Evolutionary conservation across 495 filamentous ascomycete genomes (phyloP), one percentile per base, ranked within the genome.

Genomic region (Annulohypoxylon nitens): DNA sequence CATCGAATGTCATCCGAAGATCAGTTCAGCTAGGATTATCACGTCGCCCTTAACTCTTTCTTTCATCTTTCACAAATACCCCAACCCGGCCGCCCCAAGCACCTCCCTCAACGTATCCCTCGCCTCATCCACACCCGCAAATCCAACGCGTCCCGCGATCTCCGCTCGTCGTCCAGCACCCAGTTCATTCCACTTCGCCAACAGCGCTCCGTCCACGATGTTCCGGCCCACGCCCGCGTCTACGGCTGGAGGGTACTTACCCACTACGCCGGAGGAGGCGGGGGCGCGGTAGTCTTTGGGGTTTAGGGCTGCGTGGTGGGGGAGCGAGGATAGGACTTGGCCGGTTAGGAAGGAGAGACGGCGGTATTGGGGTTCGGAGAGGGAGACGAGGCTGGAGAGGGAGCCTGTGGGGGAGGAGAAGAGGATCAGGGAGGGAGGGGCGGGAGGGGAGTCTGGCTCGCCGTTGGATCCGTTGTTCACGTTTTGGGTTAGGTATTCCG

Each of bases 351-450:
- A 91, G 9, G 88, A 90, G 16, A 99, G 86, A 0, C 94, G 90
- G 18, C 95, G 92, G 81, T 97, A 97, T 14, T 89, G 83, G 16
- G 92, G 83, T 81, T 98, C 94, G 0, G 91, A 81, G 10, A 98
- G 85, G 3, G 94, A 88, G 0, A 92, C 91, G 11, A 99, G 84
- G 41, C 96, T 86, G 16, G 92, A 88, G 37, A 98, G 80, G 34
- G 89, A 84, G 70, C 96, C 96, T 3, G 92, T 91, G 5, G 87
- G 85, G 0, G 90, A 90, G 7, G 92, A 88, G 51, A 92, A 83
- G 41, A 98, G 88, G 73, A 93, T 82, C 54, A 91, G 83, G 70
- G 93, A 87, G 39, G 91, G 84, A 5, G 78, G 73, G 60, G 82
- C 54, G 67, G 75, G 69, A 67, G 61, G 5, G 71, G 76, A 55